phyloP scores from a whole-genome alignment of 2,329 filamentous ascomycete species.

The Zarea fungicola region DNA sequence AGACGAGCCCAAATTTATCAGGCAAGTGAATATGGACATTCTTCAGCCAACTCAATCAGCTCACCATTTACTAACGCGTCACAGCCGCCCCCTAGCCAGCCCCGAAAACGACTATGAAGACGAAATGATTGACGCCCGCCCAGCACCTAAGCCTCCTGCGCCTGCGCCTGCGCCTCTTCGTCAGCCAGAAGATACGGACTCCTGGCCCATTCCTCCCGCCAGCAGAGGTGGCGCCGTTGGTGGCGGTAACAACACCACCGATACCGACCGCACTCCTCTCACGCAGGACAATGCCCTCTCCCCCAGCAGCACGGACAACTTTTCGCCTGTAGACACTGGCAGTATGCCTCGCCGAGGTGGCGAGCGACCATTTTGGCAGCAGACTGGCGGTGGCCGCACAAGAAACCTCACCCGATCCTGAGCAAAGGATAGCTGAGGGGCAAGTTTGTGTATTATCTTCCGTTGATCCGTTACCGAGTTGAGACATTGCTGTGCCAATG shows the following conservation, averaged over 20 bases:
- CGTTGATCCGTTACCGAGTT: background rate
- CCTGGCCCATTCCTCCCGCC: conserved; percentile 7
- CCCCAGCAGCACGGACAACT: background rate
- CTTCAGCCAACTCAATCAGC: background rate
- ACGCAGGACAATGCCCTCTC: background rate
- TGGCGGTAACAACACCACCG: background rate
- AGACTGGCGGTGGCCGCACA: conserved; percentile 11
- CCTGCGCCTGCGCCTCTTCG: background rate
- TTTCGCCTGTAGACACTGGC: conserved; percentile 2
- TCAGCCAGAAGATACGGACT: background rate
- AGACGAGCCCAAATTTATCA: conserved; percentile 10
- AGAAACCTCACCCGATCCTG: conserved; percentile 10
- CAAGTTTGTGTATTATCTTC: conserved; percentile 2
- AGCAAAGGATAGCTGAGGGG: conserved; percentile 6
- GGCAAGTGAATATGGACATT: background rate
- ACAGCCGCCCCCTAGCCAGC: conserved; percentile 9
- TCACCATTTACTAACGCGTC: background rate
- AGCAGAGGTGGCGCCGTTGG: background rate
- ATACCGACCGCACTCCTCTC: conserved; percentile 2
- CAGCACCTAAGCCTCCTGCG: conserved; percentile 7
- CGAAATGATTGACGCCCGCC: conserved; percentile 7
- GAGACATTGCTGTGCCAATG: background rate
- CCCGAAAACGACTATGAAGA: conserved; percentile 9
- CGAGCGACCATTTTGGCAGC: conserved; percentile 13
- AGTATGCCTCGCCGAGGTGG: conserved; percentile 10